These are phyloP conservation scores for Cyclaneusma minus DNA, from an alignment of 2,329 filamentous ascomycete species.

Conservation along the genomic window DNA sequence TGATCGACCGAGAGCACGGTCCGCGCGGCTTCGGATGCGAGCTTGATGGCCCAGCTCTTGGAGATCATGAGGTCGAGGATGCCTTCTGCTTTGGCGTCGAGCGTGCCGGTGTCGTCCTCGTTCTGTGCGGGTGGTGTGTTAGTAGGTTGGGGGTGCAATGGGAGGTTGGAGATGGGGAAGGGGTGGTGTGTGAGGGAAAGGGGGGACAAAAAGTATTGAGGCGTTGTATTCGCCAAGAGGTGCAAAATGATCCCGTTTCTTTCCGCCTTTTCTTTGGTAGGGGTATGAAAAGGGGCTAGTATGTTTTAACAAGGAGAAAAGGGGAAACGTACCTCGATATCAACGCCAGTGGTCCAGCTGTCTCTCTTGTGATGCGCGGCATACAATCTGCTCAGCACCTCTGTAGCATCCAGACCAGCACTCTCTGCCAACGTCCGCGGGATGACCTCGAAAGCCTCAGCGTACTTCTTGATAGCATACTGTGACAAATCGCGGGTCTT, in stretches of 20 bases:
- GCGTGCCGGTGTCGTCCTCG: conserved; percentile 60
- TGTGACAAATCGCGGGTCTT: conserved; percentile 86
- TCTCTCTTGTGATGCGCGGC: conserved; percentile 83
- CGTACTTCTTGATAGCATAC: conserved; percentile 95
- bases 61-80: conserved; percentile 85
- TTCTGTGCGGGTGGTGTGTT: too few species aligned
- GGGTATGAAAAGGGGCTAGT: conserved; percentile 5
- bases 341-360: conserved; percentile 81
- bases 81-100: conserved; percentile 75
- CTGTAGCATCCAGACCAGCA: conserved; percentile 91
- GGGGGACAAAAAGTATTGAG: not conserved
- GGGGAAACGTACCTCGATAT: conserved; percentile 53
- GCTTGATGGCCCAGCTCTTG: conserved; percentile 94
- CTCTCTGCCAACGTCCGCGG: conserved; percentile 89
- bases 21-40: conserved; percentile 86
- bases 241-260: not conserved
- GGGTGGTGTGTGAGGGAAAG: not conserved
- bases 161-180: not conserved
- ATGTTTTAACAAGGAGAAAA: not conserved
- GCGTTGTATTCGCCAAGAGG: not conserved
- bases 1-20: conserved; percentile 95
- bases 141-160: not conserved
- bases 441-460: conserved; percentile 93
- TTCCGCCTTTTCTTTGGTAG: too few species aligned
- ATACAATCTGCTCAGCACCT: conserved; percentile 83